Conservation (phyloP, 768 basidiomycete species). For the Steccherinum ochraceum region DNA sequence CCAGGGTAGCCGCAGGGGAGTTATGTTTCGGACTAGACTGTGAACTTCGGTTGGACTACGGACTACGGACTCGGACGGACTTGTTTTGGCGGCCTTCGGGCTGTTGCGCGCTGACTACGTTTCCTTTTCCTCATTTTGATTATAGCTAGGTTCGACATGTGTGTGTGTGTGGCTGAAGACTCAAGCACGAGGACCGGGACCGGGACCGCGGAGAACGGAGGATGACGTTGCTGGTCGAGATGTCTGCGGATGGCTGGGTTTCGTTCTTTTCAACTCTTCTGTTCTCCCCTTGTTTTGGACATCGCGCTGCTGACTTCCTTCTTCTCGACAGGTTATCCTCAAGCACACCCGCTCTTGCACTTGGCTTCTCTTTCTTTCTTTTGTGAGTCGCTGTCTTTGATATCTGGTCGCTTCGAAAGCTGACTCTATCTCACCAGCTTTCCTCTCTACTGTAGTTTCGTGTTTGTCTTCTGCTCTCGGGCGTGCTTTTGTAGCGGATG, state of each 20-base stretch:
- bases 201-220: background rate
- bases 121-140: background rate
- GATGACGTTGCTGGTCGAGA: background rate
- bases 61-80: no score
- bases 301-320: background rate
- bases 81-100: no score
- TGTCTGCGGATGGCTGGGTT: background rate
- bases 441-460: no score
- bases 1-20: no score
- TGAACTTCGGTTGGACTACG: no score
- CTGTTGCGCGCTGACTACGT: background rate
- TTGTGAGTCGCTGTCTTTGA: no score
- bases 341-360: background rate
- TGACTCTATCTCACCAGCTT: no score
- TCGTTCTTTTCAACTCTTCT: background rate
- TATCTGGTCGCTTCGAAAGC: no score
- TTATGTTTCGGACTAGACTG: no score
- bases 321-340: background rate
- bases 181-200: background rate
- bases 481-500: no score
- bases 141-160: background rate
- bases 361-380: no score
- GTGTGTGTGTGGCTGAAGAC: background rate
- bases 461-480: no score
- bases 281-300: background rate